Percentiles rank a stretch among this genome's conserved stretches.
These are phyloP conservation scores for Clonostachys solani DNA, from an alignment of 2,329 filamentous ascomycete species.

Conservation along the genomic window DNA sequence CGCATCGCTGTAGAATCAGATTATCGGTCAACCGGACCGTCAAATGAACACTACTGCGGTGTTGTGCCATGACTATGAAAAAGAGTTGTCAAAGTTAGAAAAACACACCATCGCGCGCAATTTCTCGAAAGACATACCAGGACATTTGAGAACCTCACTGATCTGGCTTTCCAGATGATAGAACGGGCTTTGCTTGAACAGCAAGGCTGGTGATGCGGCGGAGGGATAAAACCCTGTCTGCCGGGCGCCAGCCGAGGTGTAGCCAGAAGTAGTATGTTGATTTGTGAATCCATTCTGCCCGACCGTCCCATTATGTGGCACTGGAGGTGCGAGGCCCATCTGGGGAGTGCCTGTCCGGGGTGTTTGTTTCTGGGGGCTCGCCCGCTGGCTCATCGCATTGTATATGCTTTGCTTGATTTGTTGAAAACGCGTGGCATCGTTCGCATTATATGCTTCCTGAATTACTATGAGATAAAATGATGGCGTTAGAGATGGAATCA, in stretches of 20 bases:
- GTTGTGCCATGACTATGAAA: conserved; percentile 50
- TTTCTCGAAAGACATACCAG: conserved; percentile 50
- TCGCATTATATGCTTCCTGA: conserved; percentile 29
- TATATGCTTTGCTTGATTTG: conserved; percentile 37
- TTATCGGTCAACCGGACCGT: conserved; percentile 43
- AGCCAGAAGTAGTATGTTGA: neutral
- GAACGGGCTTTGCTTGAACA: conserved; percentile 76
- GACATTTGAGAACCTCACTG: conserved; percentile 62
- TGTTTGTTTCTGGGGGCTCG: conserved; percentile 13
- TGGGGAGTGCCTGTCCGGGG: neutral
- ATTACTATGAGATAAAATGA: conserved; percentile 28
- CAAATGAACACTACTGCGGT: conserved; percentile 4
- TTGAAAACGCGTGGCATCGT: conserved; percentile 33
- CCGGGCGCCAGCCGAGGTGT: too few relatives aligned
- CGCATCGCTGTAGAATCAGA: conserved; percentile 48
- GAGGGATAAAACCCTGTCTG: too few relatives aligned
- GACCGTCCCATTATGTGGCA: neutral
- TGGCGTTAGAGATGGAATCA: neutral
- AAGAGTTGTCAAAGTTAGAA: conserved; percentile 15
- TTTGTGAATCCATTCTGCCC: neutral
- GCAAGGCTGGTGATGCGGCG: conserved; percentile 6
- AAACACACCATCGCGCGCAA: neutral
- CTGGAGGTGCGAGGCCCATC: neutral
- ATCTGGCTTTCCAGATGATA: conserved; percentile 67
- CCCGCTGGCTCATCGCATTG: conserved; percentile 21